Evolutionary conservation across 768 basidiomycete species (phyloP).

Genomic region (Auricularia cornea): DNA sequence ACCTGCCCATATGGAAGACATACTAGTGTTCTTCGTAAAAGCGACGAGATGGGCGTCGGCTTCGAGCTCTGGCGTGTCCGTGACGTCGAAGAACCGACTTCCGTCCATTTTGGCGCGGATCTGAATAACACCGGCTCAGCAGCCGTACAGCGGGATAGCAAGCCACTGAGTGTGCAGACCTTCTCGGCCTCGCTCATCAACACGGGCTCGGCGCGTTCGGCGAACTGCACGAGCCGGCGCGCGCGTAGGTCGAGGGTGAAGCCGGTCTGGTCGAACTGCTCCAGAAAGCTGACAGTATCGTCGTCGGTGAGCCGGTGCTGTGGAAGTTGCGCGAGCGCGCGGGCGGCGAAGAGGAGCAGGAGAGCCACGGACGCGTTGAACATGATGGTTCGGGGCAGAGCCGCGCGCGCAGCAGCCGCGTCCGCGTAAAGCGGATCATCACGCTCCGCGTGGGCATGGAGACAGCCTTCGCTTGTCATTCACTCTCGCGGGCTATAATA

Average conservation of each 20-base stretch:
- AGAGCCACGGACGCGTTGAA: too few species aligned
- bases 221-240: conserved; percentile 66
- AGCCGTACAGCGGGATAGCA: not conserved
- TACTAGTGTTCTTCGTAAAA: conserved; percentile 30
- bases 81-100: conserved; percentile 81
- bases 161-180: too few species aligned
- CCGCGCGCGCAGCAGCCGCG: too few species aligned
- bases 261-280: conserved; percentile 35
- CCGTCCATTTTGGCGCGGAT: conserved; percentile 71
- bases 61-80: conserved; percentile 62
- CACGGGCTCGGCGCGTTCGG: conserved; percentile 56
- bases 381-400: too few species aligned
- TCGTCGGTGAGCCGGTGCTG: not conserved
- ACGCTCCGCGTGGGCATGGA: too few species aligned
- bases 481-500: too few species aligned
- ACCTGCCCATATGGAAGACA: conserved; percentile 9
- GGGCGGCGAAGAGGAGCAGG: too few species aligned
- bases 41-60: conserved; percentile 29
- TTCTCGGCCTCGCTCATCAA: conserved; percentile 90
- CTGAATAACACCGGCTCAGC: conserved; percentile 30
- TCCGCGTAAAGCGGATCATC: too few species aligned
- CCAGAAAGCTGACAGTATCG: not conserved
- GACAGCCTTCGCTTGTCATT: too few species aligned
- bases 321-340: not conserved
- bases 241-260: conserved; percentile 67